These are phyloP conservation scores for Tuber umbilicatum DNA, from an alignment of 495 filamentous ascomycete species.

Conservation along the genomic window DNA sequence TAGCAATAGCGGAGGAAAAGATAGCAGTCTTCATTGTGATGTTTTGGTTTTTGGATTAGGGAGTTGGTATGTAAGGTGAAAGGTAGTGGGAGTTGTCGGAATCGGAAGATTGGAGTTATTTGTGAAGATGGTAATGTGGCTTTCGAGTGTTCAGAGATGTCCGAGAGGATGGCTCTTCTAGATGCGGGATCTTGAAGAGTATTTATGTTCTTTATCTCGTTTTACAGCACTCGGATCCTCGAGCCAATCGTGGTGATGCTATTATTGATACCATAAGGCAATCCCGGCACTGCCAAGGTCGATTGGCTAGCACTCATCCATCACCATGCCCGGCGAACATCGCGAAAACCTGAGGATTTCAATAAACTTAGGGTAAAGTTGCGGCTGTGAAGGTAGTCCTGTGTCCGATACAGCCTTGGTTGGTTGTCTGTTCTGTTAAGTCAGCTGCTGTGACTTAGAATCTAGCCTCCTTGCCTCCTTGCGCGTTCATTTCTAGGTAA, in stretches of 20 bases:
- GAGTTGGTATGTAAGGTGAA: too few species aligned
- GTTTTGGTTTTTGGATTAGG: too few species aligned
- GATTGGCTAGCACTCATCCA: not conserved
- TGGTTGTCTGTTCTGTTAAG: not conserved
- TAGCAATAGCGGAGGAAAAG: too few species aligned
- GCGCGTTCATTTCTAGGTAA: not conserved
- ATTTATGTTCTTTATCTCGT: not conserved
- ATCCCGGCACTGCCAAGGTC: not conserved
- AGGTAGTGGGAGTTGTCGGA: too few species aligned
- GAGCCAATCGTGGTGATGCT: not conserved
- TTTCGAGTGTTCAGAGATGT: not conserved
- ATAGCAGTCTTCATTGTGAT: too few species aligned
- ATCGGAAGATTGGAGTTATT: not conserved
- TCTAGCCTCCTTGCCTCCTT: not conserved
- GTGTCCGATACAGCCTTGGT: not conserved
- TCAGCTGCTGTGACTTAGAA: not conserved
- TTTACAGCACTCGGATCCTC: not conserved
- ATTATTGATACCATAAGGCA: not conserved
- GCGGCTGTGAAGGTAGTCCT: not conserved
- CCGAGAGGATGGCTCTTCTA: not conserved
- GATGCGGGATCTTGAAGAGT: not conserved
- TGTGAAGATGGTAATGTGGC: not conserved
- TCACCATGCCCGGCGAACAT: not conserved
- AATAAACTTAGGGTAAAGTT: not conserved
- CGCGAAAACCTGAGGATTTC: not conserved